A percentile compares a stretch with the other conserved stretches of the same genome.
Conservation (phyloP, 192 early-diverging fungal genomes). For the Linnemannia zychae region DNA sequence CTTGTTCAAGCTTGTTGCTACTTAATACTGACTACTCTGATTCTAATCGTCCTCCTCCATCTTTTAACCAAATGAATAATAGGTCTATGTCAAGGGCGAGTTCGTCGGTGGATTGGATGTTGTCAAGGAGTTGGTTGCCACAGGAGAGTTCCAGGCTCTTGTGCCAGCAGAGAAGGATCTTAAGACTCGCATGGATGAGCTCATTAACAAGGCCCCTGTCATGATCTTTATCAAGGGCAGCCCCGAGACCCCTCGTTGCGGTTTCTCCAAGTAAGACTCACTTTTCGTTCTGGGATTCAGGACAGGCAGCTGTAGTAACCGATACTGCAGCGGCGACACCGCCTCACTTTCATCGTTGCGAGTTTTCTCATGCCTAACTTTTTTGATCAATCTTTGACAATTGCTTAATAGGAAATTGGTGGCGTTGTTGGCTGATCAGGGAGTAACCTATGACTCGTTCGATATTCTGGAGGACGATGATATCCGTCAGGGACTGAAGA, state of each 20-base stretch:
- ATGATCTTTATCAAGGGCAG: slow-evolving; percentile 99
- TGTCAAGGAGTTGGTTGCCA: slow-evolving; percentile 87
- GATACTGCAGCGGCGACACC: not conserved
- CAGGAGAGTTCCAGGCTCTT: slow-evolving; percentile 85
- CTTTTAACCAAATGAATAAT: slow-evolving; percentile 16
- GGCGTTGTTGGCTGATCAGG: slow-evolving; percentile 79
- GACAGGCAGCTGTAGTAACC: not conserved
- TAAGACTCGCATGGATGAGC: slow-evolving; percentile 78
- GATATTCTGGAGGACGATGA: slow-evolving; percentile 95
- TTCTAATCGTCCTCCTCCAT: not conserved
- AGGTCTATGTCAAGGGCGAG: slow-evolving; percentile 95
- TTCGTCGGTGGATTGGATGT: slow-evolving; percentile 97
- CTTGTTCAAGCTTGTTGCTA: slow-evolving; percentile 87
- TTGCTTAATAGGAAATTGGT: slow-evolving; percentile 71
- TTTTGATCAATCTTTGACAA: not conserved
- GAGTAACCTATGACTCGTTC: slow-evolving; percentile 87
- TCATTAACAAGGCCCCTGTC: slow-evolving; percentile 77
- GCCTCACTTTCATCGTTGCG: not conserved
- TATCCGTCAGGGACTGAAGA: slow-evolving; percentile 92
- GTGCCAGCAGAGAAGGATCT: slow-evolving; percentile 85
- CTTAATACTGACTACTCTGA: slow-evolving; percentile 63
- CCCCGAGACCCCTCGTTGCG: slow-evolving; percentile 91
- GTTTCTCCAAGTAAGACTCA: slow-evolving; percentile 78
- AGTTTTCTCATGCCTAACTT: not conserved
- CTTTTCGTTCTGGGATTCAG: not conserved